These are phyloP conservation scores for Leishmania martiniquensis DNA, from an alignment of 208 protist genomes.

Conservation along the genomic window DNA sequence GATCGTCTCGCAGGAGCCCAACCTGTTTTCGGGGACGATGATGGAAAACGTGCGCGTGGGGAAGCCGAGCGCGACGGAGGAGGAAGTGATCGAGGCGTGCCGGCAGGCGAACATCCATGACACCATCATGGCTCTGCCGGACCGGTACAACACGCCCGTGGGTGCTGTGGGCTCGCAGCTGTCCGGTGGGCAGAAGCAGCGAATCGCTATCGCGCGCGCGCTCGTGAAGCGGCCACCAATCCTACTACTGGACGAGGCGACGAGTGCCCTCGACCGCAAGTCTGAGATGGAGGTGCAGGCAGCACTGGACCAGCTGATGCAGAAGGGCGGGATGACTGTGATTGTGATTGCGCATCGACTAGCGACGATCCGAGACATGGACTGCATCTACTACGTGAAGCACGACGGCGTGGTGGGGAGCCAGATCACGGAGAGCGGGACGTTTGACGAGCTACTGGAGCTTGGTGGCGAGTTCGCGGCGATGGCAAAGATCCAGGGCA, in stretches of 20 bases:
- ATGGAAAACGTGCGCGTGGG: conserved; percentile 71
- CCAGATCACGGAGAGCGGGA: conserved; percentile 59
- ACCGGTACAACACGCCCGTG: conserved; percentile 81
- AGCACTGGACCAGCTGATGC: conserved; percentile 77
- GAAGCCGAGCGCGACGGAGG: conserved; percentile 43
- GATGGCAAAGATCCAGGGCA: conserved; percentile 71
- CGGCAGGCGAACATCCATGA: conserved; percentile 76
- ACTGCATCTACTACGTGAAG: conserved; percentile 85
- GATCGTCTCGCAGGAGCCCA: conserved; percentile 84
- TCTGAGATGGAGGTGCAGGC: conserved; percentile 86
- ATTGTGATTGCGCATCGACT: conserved; percentile 93
- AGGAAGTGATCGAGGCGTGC: conserved; percentile 73
- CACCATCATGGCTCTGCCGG: conserved; percentile 77
- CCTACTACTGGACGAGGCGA: conserved; percentile 90
- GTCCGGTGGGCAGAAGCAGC: conserved; percentile 89
- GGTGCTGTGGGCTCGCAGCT: conserved; percentile 83
- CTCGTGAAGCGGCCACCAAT: conserved; percentile 73
- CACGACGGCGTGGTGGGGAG: conserved; percentile 64
- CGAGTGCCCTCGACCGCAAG: conserved; percentile 83
- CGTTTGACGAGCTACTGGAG: conserved; percentile 61
- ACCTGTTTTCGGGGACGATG: conserved; percentile 64
- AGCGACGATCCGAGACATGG: conserved; percentile 86
- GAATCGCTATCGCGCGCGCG: conserved; percentile 83
- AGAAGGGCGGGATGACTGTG: conserved; percentile 56
- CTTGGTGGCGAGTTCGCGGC: conserved; percentile 57